Percentiles rank a stretch among this genome's conserved stretches.
These are phyloP conservation scores for Teunomyces kruisii DNA, from an alignment of 805 yeast species.

Conservation along the genomic window DNA sequence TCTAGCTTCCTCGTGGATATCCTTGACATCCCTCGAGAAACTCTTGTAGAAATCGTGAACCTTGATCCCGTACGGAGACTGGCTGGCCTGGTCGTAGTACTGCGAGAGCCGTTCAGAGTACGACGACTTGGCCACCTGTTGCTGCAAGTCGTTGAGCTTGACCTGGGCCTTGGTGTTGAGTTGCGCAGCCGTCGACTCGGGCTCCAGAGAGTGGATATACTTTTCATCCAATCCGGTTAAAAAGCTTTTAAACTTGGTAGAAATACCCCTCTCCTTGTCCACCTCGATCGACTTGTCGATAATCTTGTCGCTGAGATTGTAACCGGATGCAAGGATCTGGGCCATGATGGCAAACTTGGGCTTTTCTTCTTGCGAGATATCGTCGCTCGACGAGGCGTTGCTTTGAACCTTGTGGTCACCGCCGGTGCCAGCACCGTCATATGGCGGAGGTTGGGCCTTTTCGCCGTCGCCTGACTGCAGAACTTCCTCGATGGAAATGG, in stretches of 20 bases:
- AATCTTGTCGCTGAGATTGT: conserved; percentile 60
- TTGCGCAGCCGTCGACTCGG: conserved; percentile 40
- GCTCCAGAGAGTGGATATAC: conserved; percentile 57
- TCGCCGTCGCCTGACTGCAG: background rate
- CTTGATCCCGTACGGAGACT: conserved; percentile 54
- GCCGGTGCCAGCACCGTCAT: conserved; percentile 5
- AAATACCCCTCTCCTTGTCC: conserved; percentile 64
- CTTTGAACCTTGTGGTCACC: conserved; percentile 23
- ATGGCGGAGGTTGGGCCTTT: conserved; percentile 15
- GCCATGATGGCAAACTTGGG: conserved; percentile 77
- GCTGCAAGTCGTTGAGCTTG: conserved; percentile 31
- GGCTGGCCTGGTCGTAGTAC: conserved; percentile 48
- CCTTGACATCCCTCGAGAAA: conserved; percentile 54
- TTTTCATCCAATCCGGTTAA: conserved; percentile 55
- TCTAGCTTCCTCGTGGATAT: conserved; percentile 73
- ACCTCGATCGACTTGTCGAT: conserved; percentile 59
- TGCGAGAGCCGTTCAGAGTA: conserved; percentile 37
- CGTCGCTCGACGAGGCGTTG: conserved; percentile 29
- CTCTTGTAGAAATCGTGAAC: conserved; percentile 60
- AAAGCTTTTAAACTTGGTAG: conserved; percentile 56
- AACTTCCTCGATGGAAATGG: conserved; percentile 47
- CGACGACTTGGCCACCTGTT: conserved; percentile 35
- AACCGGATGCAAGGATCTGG: conserved; percentile 73
- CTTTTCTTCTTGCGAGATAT: conserved; percentile 71
- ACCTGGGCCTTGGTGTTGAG: conserved; percentile 28